phyloP scores from a whole-genome alignment of 345 rosid genomes.

The Brassica nigra region DNA sequence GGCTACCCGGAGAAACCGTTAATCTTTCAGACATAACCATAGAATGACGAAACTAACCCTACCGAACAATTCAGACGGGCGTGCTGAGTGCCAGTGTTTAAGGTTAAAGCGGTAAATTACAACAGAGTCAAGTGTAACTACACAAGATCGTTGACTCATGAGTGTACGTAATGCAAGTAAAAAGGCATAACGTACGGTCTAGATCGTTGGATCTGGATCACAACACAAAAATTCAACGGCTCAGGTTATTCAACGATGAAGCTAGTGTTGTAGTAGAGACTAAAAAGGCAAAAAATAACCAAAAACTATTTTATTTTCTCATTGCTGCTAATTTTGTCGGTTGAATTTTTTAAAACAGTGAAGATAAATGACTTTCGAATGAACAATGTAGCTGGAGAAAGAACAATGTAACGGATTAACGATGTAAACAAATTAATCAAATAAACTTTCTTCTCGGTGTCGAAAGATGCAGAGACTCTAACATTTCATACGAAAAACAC shows the following conservation, averaged over 20 bases:
- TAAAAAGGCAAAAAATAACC: background rate
- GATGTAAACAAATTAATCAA: background rate
- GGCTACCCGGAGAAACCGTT: conserved; percentile 47
- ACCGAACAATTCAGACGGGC: background rate
- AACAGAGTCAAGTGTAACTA: conserved; percentile 35
- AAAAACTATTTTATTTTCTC: conserved; percentile 11
- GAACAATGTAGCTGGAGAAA: conserved; percentile 10
- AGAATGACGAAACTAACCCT: conserved; percentile 29
- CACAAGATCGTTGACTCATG: conserved; percentile 20
- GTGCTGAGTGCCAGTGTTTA: background rate
- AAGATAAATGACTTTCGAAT: background rate
- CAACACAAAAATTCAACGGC: conserved; percentile 43
- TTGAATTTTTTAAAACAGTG: conserved; percentile 7
- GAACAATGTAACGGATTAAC: background rate
- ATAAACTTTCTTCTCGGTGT: background rate
- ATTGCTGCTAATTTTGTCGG: conserved; percentile 30
- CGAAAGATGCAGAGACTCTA: background rate
- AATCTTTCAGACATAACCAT: background rate
- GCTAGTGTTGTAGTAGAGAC: background rate
- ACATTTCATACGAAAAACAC: conserved; percentile 22
- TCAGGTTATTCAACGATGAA: conserved; percentile 32
- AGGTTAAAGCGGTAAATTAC: conserved; percentile 29
- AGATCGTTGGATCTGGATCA: conserved; percentile 72
- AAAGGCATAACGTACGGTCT: conserved; percentile 53
- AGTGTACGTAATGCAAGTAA: conserved; percentile 10